Base-by-base conservation (phyloP, 2,329 filamentous ascomycete species). In the Macrophomina tecta region DNA sequence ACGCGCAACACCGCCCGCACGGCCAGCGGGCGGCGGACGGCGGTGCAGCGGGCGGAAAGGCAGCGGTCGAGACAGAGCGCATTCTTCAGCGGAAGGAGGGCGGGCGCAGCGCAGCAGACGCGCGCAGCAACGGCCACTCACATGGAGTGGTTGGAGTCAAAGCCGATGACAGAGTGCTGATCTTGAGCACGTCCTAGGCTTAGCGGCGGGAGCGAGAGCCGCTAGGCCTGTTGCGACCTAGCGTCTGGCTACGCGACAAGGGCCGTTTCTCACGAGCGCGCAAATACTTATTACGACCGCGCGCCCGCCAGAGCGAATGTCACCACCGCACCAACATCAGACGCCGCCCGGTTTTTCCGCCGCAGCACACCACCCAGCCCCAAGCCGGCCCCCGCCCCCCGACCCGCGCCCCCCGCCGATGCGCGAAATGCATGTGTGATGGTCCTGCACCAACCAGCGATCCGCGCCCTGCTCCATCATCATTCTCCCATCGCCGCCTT, bases 221-320 rank as follows among this genome's bases (percentile, higher is more conserved):
- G 45, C 56, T 61, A 61, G 56, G 6, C 40, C 28, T 2, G 2
- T 1, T 2, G 1, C 1, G 48, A 48, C 9, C 23, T 45, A 53
- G 61, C 36, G 61, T 5, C 1, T 23, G 7, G 3, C 34, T 49
- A 38, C 45, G 58, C 58, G 58, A 62, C 58, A 49, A 62, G 42
- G 58, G 58, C 42, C 58, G 42, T 62, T 61, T 61, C 56, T 61
- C 56, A 61, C 56, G 56, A 58, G 56, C 56, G 56, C 56, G 56
- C 56, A 61, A 61, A 62, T 49, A 62, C 48, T 53, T 64, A 64
- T 53, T 52, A 64, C 48, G 49, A 66, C 55, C 64, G 64, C 64
- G 64, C 64, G 64, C 64, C 53, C 64, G 64, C 55, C 53, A 66
- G 53, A 58, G 64, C 64, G 42, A 51, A 66, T 60, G 64, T 66